Evolutionary conservation across 2,329 filamentous ascomycete species (phyloP).

Genomic region (Clonostachys solani): DNA sequence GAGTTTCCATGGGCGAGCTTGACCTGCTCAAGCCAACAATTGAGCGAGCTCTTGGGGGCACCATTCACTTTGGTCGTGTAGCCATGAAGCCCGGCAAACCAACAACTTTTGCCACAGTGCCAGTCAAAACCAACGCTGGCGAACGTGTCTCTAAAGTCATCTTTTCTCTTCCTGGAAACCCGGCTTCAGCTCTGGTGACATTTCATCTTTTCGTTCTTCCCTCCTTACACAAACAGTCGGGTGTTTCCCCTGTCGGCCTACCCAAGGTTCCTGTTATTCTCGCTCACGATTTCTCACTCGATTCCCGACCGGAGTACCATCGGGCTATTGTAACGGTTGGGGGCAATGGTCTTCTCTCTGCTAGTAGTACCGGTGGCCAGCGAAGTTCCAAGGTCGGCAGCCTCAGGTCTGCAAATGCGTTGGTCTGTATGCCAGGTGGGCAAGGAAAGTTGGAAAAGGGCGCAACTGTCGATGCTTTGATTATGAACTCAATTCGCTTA

Average conservation of each 20-base stretch:
- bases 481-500: conserved; percentile 58
- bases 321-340: conserved; percentile 69
- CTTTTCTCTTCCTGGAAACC: conserved; percentile 91
- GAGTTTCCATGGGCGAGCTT: conserved; percentile 96
- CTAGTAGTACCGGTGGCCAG: conserved; percentile 83
- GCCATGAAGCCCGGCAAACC: conserved; percentile 98
- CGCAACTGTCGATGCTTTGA: conserved; percentile 66
- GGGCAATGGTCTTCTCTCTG: conserved; percentile 64
- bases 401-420: conserved; percentile 80
- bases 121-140: conserved; percentile 57
- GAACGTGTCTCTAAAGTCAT: conserved; percentile 63
- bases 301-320: conserved; percentile 86
- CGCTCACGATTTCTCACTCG: conserved; percentile 68
- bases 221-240: conserved; percentile 72
- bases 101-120: conserved; percentile 90
- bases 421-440: conserved; percentile 70
- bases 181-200: conserved; percentile 87
- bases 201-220: conserved; percentile 94
- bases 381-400: conserved; percentile 87
- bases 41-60: conserved; percentile 82
- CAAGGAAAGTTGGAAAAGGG: conserved; percentile 65
- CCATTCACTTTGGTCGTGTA: conserved; percentile 93
- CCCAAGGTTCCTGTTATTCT: conserved; percentile 68
- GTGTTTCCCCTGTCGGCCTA: conserved; percentile 63
- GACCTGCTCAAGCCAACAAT: conserved; percentile 96